These are phyloP conservation scores for Massariosphaeria phaeospora DNA, from an alignment of 495 filamentous ascomycete species.

Conservation along the genomic window DNA sequence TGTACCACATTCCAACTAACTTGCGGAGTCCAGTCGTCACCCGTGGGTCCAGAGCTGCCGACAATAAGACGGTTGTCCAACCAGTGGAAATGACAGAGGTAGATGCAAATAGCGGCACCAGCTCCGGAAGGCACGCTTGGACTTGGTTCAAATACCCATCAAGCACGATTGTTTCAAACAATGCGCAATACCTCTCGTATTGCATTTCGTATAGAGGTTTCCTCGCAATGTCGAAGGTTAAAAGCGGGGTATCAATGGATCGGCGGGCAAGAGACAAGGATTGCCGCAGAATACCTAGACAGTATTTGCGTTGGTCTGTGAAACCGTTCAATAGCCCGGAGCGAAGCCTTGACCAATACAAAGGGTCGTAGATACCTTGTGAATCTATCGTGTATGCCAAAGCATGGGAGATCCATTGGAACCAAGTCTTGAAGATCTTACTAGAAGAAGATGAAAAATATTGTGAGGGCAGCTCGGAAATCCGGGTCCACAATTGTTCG, in stretches of 20 bases:
- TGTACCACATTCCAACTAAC: constrained; percentile 39
- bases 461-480: constrained; percentile 2
- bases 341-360: constrained; percentile 44
- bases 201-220: constrained; percentile 13
- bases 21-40: constrained; percentile 41
- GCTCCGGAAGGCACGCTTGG: constrained; percentile 37
- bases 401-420: constrained; percentile 34
- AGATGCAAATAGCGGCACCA: constrained; percentile 29
- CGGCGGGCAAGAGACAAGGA: constrained; percentile 34
- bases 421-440: constrained; percentile 29
- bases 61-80: constrained; percentile 31
- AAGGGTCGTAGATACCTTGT: constrained; percentile 23
- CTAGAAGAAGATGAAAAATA: constrained; percentile 3
- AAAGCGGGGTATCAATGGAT: constrained; percentile 20
- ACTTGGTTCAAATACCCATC: constrained; percentile 44
- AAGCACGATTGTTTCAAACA: constrained; percentile 42
- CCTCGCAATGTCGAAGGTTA: constrained; percentile 19
- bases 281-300: constrained; percentile 42
- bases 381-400: constrained; percentile 17
- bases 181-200: constrained; percentile 37
- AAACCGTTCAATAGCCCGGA: constrained; percentile 41
- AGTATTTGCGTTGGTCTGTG: constrained; percentile 44
- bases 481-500: constrained; percentile 1
- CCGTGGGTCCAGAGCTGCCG: constrained; percentile 30
- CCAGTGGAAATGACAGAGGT: constrained; percentile 16